Conservation (phyloP, 2,329 filamentous ascomycete genomes). For the Aspergillus sp. region DNA sequence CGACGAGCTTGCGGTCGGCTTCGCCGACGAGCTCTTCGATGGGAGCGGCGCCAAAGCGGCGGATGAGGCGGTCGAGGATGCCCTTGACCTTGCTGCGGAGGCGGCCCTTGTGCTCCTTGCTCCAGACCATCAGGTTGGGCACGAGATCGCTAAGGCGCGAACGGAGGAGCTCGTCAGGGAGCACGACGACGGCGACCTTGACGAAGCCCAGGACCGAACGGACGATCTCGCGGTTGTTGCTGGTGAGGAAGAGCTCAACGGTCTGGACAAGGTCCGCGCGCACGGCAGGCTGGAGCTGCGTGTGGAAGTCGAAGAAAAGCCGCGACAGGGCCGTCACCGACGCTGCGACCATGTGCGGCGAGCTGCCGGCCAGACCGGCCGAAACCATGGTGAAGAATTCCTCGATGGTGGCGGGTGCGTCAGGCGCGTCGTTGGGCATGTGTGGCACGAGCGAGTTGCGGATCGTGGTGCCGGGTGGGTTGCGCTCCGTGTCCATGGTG, state of each 20-base stretch:
- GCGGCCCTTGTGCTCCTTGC: slow-evolving; percentile 95
- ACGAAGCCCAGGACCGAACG: slow-evolving; percentile 92
- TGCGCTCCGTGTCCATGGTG: slow-evolving; percentile 64
- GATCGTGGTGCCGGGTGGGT: slow-evolving; percentile 66
- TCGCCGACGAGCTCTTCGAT: slow-evolving; percentile 82
- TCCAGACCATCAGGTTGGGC: slow-evolving; percentile 92
- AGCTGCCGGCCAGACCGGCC: slow-evolving; percentile 86
- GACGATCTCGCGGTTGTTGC: slow-evolving; percentile 95
- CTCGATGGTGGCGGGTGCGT: slow-evolving; percentile 78
- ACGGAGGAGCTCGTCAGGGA: slow-evolving; percentile 76
- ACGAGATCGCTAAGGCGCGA: slow-evolving; percentile 75
- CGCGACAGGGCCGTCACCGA: slow-evolving; percentile 93
- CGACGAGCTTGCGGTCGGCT: slow-evolving; percentile 81
- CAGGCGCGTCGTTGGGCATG: slow-evolving; percentile 78
- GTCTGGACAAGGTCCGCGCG: slow-evolving; percentile 85
- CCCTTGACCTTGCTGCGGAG: slow-evolving; percentile 98
- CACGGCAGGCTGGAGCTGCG: slow-evolving; percentile 65
- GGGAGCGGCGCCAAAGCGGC: slow-evolving; percentile 79
- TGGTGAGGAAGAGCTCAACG: slow-evolving; percentile 93
- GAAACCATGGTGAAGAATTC: slow-evolving; percentile 99
- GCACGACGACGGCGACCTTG: slow-evolving; percentile 87
- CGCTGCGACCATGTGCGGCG: slow-evolving; percentile 95
- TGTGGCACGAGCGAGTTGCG: slow-evolving; percentile 82
- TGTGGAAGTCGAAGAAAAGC: slow-evolving; percentile 89
- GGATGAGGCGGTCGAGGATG: slow-evolving; percentile 90